These are phyloP conservation scores for Fraxinus baroniana DNA, from an alignment of 305 asterid genomes.

Conservation along the genomic window DNA sequence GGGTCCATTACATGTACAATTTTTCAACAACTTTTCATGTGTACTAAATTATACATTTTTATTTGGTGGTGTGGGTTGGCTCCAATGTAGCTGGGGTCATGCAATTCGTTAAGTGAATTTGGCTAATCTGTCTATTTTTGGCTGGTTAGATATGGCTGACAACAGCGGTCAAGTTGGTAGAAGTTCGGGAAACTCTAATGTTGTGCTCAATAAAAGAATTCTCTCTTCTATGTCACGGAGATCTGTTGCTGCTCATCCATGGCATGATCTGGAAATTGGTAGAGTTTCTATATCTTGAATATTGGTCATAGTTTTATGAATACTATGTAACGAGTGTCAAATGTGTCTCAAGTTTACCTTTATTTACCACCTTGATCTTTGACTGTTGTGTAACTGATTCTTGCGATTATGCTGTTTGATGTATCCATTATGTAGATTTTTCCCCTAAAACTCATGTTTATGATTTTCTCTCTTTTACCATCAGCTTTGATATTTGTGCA, in stretches of 20 bases:
- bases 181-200: constrained; percentile 31
- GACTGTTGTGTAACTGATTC: not conserved
- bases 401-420: not conserved
- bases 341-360: not conserved
- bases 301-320: not conserved
- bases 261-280: constrained; percentile 93
- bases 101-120: not conserved
- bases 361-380: not conserved
- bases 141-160: constrained; percentile 38
- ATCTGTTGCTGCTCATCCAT: constrained; percentile 85
- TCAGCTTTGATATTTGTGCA: constrained; percentile 33
- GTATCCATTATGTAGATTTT: not conserved
- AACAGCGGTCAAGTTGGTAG: constrained; percentile 27
- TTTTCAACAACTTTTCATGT: not conserved
- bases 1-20: not conserved
- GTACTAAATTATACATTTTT: not conserved
- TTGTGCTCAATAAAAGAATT: constrained; percentile 68
- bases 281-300: not conserved
- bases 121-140: not conserved
- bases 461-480: not conserved
- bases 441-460: not conserved
- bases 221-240: constrained; percentile 70
- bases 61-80: not conserved
- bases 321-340: not conserved
- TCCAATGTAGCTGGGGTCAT: not conserved